Evolutionary conservation across 2,329 filamentous ascomycete genomes (phyloP), one percentile per base, ranked within the genome.

Genomic region (Scedosporium boydii): DNA sequence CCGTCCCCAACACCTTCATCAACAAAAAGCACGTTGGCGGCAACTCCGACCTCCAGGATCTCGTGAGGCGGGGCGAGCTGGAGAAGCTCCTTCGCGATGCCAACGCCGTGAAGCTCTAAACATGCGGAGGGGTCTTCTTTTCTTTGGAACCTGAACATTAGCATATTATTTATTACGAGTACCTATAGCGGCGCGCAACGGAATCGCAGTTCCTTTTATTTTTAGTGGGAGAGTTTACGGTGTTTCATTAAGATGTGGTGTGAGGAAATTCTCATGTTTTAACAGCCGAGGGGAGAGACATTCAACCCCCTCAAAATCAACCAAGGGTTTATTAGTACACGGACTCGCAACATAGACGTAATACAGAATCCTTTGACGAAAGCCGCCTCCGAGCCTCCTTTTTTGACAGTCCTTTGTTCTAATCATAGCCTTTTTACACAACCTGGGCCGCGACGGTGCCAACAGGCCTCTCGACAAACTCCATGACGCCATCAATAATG

Each of bases 1-100:
- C 90, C 70, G 95, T 99, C 5, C 95, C 95, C 70, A 98, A 98
- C 81, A 89, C 96, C 79, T 98, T 90, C 82, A 98, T 99, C 77
- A 79, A 79, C 69, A 79, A 92, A 79, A 80, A 96, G 80, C 93
- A 97, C 78, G 96, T 99, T 74, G 95, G 95, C 66, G 95, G 95
- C 68, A 98, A 98, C 85, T 96, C 91, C 26, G 93, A 96, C 67
- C 77, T 98, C 61, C 82, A 86, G 68, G 70, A 70, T 38, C 75
- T 95, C 68, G 77, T 90, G 62, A 71, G 67, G 44, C 65, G 66
- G 16, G 75, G 72, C 66, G 70, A 77, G 70, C 73, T 79, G 29
- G 69, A 76, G 70, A 65, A 68, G 44, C 68, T 80, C 58, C 72
- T 83, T 59, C 67, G 70, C 67, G 72, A 75, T 34, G 78, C 76